Percentiles rank a stretch among this genome's conserved stretches.
phyloP scores from a whole-genome alignment of 1,284 basidiomycete genomes.

The Marasmius oreades region DNA sequence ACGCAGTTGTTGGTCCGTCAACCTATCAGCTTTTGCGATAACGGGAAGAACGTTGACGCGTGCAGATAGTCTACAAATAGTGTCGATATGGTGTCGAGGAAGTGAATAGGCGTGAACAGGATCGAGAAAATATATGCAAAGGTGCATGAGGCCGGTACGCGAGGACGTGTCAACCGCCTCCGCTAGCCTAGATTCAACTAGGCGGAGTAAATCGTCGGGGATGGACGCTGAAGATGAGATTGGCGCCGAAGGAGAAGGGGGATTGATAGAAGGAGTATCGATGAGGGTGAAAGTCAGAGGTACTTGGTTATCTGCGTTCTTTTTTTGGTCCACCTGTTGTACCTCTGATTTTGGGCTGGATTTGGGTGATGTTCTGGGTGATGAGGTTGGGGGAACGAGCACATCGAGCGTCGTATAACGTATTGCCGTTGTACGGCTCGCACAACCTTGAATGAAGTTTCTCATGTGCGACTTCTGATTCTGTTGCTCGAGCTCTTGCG shows the following conservation, averaged over 20 bases:
- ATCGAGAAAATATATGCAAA: constrained; percentile 80
- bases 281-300: constrained; percentile 65
- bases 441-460: constrained; percentile 72
- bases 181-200: constrained; percentile 56
- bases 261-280: constrained; percentile 73
- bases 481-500: constrained; percentile 52
- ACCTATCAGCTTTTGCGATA: constrained; percentile 86
- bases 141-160: constrained; percentile 70
- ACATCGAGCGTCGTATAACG: constrained; percentile 65
- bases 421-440: constrained; percentile 63
- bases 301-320: constrained; percentile 43
- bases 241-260: constrained; percentile 48
- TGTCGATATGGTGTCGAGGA: constrained; percentile 76
- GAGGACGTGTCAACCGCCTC: neutral
- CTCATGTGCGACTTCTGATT: constrained; percentile 73
- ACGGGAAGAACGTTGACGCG: constrained; percentile 96
- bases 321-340: constrained; percentile 26
- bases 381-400: neutral
- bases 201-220: neutral
- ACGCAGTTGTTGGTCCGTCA: constrained; percentile 84
- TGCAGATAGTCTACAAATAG: constrained; percentile 85
- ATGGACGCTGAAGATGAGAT: neutral
- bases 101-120: constrained; percentile 72
- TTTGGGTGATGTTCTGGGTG: neutral
- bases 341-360: neutral